These are phyloP conservation scores for Paramecium octaurelia DNA, from an alignment of 73 alveolate species.

Conservation along the genomic window DNA sequence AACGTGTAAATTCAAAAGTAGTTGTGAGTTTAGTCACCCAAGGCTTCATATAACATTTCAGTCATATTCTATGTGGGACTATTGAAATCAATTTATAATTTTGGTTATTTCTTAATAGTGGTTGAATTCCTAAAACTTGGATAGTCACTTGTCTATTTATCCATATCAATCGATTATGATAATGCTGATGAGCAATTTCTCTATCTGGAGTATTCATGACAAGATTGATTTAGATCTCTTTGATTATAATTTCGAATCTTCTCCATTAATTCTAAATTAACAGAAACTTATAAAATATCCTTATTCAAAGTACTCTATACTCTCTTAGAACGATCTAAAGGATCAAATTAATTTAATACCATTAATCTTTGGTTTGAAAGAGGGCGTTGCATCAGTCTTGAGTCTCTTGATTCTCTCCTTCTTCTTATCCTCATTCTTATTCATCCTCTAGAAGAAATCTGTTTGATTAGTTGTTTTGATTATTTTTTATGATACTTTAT, in stretches of 20 bases:
- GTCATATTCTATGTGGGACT: background rate
- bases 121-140: background rate
- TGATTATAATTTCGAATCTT: background rate
- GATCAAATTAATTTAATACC: background rate
- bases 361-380: background rate
- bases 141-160: background rate
- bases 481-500: background rate
- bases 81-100: background rate
- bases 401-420: background rate
- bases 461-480: background rate
- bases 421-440: background rate
- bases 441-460: background rate
- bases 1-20: background rate
- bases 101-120: background rate
- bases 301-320: background rate
- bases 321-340: background rate
- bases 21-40: background rate
- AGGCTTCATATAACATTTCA: slow-evolving; percentile 18
- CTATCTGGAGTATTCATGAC: background rate
- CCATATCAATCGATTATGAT: background rate
- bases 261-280: background rate
- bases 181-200: background rate
- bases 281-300: background rate
- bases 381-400: background rate
- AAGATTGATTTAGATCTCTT: background rate